Percentiles rank a stretch among this genome's conserved stretches.
phyloP scores from a whole-genome alignment of 2,329 filamentous ascomycete genomes.

The Fusarium coffeatum region DNA sequence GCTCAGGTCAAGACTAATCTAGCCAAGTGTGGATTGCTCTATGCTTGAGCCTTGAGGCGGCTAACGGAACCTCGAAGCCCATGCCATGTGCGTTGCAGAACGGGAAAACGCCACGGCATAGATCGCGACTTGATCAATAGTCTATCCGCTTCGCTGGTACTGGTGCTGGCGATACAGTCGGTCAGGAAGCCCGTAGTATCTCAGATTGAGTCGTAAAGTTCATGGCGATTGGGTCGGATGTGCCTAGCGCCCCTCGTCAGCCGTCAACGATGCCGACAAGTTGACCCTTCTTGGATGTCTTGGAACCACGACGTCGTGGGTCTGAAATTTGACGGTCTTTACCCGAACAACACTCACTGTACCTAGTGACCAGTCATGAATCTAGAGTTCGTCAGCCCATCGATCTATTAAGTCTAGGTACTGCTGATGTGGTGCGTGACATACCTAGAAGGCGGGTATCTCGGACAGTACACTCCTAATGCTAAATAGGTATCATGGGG shows the following conservation, averaged over 20 bases:
- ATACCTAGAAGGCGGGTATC: neutral
- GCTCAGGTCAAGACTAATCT: neutral
- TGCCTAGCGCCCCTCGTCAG: constrained; percentile 32
- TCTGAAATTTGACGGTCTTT: constrained; percentile 34
- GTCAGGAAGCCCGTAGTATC: neutral
- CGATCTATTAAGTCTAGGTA: constrained; percentile 9
- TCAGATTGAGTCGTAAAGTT: neutral
- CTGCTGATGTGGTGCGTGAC: constrained; percentile 1
- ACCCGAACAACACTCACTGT: constrained; percentile 30
- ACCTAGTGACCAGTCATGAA: constrained; percentile 40
- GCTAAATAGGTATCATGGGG: neutral
- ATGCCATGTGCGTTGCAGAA: constrained; percentile 24
- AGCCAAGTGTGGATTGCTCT: constrained; percentile 13
- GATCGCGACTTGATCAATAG: constrained; percentile 20
- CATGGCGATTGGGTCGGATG: constrained; percentile 32
- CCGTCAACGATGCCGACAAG: constrained; percentile 18
- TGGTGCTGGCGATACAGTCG: neutral
- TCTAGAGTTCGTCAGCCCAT: constrained; percentile 43
- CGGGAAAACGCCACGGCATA: neutral
- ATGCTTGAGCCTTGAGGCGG: constrained; percentile 37
- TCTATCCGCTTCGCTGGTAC: constrained; percentile 16
- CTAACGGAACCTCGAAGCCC: constrained; percentile 23
- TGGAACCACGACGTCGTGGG: constrained; percentile 32
- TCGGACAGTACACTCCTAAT: neutral
- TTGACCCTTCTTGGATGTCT: constrained; percentile 27